Percentiles rank a stretch among this genome's conserved stretches.
Conservation (phyloP, 495 filamentous ascomycete genomes). For the Aspergillus heteromorphus region DNA sequence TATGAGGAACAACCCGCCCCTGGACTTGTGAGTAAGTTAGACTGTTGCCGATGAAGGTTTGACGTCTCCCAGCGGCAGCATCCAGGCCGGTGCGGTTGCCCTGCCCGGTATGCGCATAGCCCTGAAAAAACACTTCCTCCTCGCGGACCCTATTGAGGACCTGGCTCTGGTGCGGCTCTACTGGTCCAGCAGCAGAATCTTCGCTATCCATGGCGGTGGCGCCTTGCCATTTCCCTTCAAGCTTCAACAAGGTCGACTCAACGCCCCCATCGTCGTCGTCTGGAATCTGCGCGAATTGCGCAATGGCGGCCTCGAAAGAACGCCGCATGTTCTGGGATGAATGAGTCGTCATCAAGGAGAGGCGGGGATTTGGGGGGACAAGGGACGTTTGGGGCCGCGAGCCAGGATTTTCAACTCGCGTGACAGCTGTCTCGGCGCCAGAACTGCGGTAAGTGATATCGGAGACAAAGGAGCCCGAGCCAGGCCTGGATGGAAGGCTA, state of each 20-base stretch:
- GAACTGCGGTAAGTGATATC: constrained; percentile 66
- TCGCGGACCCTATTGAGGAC: background rate
- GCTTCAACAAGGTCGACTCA: constrained; percentile 83
- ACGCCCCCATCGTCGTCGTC: constrained; percentile 93
- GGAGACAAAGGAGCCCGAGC: constrained; percentile 68
- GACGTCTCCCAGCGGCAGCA: constrained; percentile 16
- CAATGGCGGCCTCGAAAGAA: constrained; percentile 86
- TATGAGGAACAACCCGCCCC: constrained; percentile 24
- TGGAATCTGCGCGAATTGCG: constrained; percentile 80
- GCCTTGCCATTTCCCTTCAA: constrained; percentile 73
- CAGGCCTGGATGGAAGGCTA: constrained; percentile 55
- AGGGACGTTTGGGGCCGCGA: constrained; percentile 30
- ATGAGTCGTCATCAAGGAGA: constrained; percentile 67
- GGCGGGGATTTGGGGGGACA: constrained; percentile 38
- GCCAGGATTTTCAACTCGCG: constrained; percentile 16
- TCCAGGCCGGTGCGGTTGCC: constrained; percentile 13
- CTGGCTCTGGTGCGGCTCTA: background rate
- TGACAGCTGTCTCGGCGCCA: constrained; percentile 32
- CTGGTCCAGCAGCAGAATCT: background rate
- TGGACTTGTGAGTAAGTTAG: constrained; percentile 27
- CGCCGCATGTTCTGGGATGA: constrained; percentile 73
- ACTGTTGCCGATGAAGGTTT: constrained; percentile 22
- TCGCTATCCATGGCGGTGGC: constrained; percentile 2
- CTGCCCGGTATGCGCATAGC: background rate
- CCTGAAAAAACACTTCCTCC: constrained; percentile 1